Evolutionary conservation across 805 yeast species (phyloP).

Genomic region (Candida suzukii): DNA sequence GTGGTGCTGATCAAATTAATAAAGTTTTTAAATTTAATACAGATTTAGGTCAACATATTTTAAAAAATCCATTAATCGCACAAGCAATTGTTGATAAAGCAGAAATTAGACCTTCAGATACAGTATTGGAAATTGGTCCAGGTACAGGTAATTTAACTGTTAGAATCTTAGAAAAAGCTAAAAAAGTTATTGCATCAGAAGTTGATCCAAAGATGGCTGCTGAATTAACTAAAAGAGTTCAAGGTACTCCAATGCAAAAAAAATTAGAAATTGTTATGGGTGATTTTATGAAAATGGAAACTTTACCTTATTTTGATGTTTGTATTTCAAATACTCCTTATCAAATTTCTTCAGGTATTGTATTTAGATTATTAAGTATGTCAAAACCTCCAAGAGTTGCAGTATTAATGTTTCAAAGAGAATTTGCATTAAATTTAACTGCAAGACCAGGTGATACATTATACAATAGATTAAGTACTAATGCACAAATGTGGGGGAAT

Average conservation of each 20-base stretch:
- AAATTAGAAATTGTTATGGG: conserved; percentile 89
- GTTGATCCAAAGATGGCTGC: conserved; percentile 99
- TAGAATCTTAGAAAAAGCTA: conserved; percentile 83
- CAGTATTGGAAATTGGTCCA: conserved; percentile 95
- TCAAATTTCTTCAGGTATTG: conserved; percentile 94
- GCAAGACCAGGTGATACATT: conserved; percentile 96
- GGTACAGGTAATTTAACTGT: conserved; percentile 98
- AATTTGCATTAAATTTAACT: conserved; percentile 85
- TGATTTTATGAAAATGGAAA: conserved; percentile 90
- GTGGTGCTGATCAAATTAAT: conserved; percentile 63
- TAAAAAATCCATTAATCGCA: conserved; percentile 93
- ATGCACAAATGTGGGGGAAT: conserved; percentile 99
- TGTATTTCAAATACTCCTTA: conserved; percentile 97
- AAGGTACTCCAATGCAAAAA: conserved; percentile 90
- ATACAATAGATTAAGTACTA: conserved; percentile 90
- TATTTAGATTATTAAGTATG: conserved; percentile 82
- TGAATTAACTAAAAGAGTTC: conserved; percentile 93
- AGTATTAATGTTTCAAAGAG: conserved; percentile 95
- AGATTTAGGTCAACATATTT: conserved; percentile 92
- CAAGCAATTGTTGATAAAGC: conserved; percentile 99
- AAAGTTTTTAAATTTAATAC: conserved; percentile 96
- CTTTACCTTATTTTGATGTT: conserved; percentile 84
- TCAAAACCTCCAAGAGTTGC: conserved; percentile 94
- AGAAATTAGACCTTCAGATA: conserved; percentile 83
- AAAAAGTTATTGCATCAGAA: conserved; percentile 92